Conservation (phyloP, 2,329 filamentous ascomycete species). For the Parascedosporium putredinis region DNA sequence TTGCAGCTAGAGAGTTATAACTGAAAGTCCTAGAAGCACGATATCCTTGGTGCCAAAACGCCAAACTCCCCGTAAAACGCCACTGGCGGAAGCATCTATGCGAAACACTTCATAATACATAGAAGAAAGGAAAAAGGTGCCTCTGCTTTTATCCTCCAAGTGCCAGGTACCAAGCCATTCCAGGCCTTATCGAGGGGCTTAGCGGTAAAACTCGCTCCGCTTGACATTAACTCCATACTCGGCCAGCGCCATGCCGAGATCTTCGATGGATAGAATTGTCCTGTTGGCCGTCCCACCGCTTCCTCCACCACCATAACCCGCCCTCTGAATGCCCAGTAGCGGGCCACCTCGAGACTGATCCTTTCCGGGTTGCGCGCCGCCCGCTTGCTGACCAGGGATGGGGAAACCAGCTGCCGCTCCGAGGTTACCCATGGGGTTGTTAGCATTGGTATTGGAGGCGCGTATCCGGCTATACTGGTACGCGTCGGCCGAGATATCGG, state of each 20-base stretch:
- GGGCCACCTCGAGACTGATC: slow-evolving; percentile 49
- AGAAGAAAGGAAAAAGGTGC: not conserved
- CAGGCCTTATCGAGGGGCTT: slow-evolving; percentile 10
- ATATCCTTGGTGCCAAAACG: not conserved
- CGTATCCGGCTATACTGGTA: slow-evolving; percentile 97
- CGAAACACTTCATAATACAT: not conserved
- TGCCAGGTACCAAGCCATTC: not conserved
- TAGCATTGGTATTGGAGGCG: slow-evolving; percentile 75
- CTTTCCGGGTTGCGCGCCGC: slow-evolving; percentile 42
- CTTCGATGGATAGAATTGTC: slow-evolving; percentile 96
- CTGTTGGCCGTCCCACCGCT: slow-evolving; percentile 81
- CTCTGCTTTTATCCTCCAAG: not conserved
- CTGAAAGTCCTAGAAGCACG: not conserved
- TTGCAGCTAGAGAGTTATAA: too few relatives aligned
- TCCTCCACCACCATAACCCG: slow-evolving; percentile 78
- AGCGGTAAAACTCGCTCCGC: slow-evolving; percentile 93
- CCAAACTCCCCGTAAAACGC: slow-evolving; percentile 4
- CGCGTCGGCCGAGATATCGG: slow-evolving; percentile 91
- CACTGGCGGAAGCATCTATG: slow-evolving; percentile 8
- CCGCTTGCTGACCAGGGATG: slow-evolving; percentile 51
- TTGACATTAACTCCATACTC: slow-evolving; percentile 98
- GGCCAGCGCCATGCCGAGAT: slow-evolving; percentile 92
- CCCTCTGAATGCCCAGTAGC: slow-evolving; percentile 62
- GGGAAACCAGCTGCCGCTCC: slow-evolving; percentile 64
- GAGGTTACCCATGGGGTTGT: slow-evolving; percentile 83